These are phyloP conservation scores for Lachancea fermentati DNA, from an alignment of 805 yeast genomes.

Conservation along the genomic window DNA sequence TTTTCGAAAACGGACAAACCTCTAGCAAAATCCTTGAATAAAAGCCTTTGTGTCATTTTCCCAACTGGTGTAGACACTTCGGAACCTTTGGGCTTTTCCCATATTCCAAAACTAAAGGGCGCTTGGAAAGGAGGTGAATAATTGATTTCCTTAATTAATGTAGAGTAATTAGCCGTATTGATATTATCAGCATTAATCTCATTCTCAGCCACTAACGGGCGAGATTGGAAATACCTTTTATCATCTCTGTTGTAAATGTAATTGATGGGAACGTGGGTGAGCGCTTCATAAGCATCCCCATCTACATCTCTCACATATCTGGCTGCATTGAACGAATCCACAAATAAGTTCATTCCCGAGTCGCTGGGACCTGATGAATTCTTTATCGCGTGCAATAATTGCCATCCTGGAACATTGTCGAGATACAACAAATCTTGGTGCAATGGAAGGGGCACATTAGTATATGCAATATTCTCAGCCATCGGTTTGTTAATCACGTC, in stretches of 20 bases:
- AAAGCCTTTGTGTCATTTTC: constrained; percentile 36
- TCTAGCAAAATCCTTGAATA: constrained; percentile 50
- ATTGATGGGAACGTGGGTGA: constrained; percentile 57
- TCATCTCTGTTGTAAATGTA: constrained; percentile 61
- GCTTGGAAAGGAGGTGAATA: constrained; percentile 85
- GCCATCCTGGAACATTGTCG: constrained; percentile 79
- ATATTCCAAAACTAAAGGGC: constrained; percentile 59
- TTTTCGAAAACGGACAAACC: constrained; percentile 60
- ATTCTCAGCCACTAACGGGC: constrained; percentile 60
- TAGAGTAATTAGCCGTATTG: constrained; percentile 25
- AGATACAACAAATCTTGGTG: constrained; percentile 76
- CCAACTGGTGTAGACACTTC: constrained; percentile 30
- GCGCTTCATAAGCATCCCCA: constrained; percentile 57
- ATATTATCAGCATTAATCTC: constrained; percentile 32
- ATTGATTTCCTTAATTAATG: constrained; percentile 49
- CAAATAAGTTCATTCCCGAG: constrained; percentile 67
- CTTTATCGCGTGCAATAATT: constrained; percentile 55
- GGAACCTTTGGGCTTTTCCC: constrained; percentile 26
- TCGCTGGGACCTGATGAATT: constrained; percentile 39
- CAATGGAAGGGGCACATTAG: constrained; percentile 57
- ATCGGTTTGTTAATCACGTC: constrained; percentile 49
- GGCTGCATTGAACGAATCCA: constrained; percentile 67
- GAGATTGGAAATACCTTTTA: constrained; percentile 53
- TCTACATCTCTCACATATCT: constrained; percentile 48
- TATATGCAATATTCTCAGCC: constrained; percentile 67